Evolutionary conservation across 2,329 filamentous ascomycete genomes (phyloP).

Genomic region (Daldinia sp.): DNA sequence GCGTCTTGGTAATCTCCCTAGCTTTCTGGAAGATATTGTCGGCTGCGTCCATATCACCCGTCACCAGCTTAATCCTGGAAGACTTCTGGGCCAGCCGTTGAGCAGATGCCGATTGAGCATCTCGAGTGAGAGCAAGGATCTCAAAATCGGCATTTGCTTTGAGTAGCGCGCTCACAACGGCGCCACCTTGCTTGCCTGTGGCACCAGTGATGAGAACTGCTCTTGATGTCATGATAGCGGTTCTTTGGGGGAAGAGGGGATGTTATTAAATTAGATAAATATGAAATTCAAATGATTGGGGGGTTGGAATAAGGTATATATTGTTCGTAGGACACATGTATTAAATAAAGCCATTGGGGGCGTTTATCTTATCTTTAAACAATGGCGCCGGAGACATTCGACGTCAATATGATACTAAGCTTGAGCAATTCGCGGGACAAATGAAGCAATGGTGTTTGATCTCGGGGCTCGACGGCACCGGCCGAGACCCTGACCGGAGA

Average conservation of each 20-base stretch:
- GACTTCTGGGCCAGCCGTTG: constrained; percentile 57
- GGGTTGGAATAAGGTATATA: neutral
- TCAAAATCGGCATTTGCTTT: constrained; percentile 55
- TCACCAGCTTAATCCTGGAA: constrained; percentile 64
- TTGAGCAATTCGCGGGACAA: constrained; percentile 13
- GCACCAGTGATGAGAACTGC: constrained; percentile 54
- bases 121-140: constrained; percentile 71
- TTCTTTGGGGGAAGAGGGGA: neutral
- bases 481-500: constrained; percentile 13
- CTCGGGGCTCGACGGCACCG: constrained; percentile 24
- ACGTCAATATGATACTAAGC: constrained; percentile 34
- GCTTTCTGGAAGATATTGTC: constrained; percentile 59
- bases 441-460: constrained; percentile 28
- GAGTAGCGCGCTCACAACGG: constrained; percentile 51
- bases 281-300: neutral
- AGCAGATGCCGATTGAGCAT: constrained; percentile 63
- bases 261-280: neutral
- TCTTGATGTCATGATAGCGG: constrained; percentile 24
- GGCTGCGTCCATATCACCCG: constrained; percentile 68
- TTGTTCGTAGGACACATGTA: neutral
- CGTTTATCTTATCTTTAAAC: neutral
- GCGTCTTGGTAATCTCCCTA: constrained; percentile 52
- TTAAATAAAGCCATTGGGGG: neutral
- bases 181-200: constrained; percentile 56
- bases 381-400: neutral